phyloP scores from a whole-genome alignment of 1,139 yeast species.

The Yamadazyma diddensiae region DNA sequence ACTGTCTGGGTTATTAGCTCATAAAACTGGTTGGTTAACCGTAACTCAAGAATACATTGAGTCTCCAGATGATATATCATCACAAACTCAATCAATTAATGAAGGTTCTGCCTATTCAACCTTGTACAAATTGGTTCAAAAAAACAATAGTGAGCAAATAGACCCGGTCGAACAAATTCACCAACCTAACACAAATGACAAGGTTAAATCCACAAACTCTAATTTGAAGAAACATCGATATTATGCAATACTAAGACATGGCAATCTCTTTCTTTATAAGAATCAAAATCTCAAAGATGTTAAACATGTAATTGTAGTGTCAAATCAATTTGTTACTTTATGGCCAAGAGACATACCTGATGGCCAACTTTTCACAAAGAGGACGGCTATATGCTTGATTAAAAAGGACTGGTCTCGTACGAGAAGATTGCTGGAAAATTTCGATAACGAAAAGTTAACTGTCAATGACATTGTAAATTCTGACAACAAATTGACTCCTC shows the following conservation, averaged over 20 bases:
- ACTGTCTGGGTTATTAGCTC: slow-evolving; percentile 62
- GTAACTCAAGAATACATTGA: slow-evolving; percentile 76
- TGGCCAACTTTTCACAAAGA: slow-evolving; percentile 74
- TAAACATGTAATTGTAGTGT: slow-evolving; percentile 74
- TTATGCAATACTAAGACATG: slow-evolving; percentile 73
- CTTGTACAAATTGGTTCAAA: slow-evolving; percentile 54
- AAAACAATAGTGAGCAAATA: slow-evolving; percentile 12
- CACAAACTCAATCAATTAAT: slow-evolving; percentile 33
- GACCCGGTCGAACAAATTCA: slow-evolving; percentile 6
- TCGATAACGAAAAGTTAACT: slow-evolving; percentile 16
- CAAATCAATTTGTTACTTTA: slow-evolving; percentile 66
- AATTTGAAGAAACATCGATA: slow-evolving; percentile 54
- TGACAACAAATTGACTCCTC: slow-evolving; percentile 30
- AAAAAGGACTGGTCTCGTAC: slow-evolving; percentile 34
- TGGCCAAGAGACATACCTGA: slow-evolving; percentile 83
- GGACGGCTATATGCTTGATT: slow-evolving; percentile 72
- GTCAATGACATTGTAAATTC: slow-evolving; percentile 22
- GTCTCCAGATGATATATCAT: slow-evolving; percentile 34
- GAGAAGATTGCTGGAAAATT: slow-evolving; percentile 26
- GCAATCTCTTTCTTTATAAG: slow-evolving; percentile 77
- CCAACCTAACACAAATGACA: slow-evolving; percentile 4
- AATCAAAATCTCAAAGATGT: slow-evolving; percentile 66
- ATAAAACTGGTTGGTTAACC: slow-evolving; percentile 75
- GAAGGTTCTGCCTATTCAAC: slow-evolving; percentile 57
- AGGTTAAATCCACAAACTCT: slow-evolving; percentile 6